A percentile compares a stretch with the other conserved stretches of the same genome.
These are phyloP conservation scores for Septoria petroselini DNA, from an alignment of 2,329 filamentous ascomycete genomes.

Conservation along the genomic window DNA sequence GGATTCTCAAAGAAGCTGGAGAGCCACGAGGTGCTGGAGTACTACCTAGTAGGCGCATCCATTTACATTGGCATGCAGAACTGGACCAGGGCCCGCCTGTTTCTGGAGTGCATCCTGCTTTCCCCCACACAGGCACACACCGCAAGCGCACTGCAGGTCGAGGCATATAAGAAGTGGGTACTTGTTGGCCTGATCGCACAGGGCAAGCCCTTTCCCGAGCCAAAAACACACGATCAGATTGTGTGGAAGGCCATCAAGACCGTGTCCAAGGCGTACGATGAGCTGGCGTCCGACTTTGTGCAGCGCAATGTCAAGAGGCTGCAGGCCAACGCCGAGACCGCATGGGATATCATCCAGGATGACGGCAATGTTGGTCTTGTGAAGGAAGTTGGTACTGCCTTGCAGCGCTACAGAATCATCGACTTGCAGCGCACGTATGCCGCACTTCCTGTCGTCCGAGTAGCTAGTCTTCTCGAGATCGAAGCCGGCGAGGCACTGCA, in stretches of 20 bases:
- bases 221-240: constrained; percentile 53
- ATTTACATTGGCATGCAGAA: constrained; percentile 47
- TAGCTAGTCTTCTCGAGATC: constrained; percentile 51
- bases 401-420: constrained; percentile 72
- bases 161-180: constrained; percentile 90
- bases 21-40: constrained; percentile 53
- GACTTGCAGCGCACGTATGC: constrained; percentile 71
- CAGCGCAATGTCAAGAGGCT: constrained; percentile 58
- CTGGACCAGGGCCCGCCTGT: constrained; percentile 45
- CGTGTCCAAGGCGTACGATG: constrained; percentile 67
- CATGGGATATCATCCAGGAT: constrained; percentile 56
- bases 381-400: constrained; percentile 64
- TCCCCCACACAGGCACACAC: constrained; percentile 63
- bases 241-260: constrained; percentile 57
- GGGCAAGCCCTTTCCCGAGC: constrained; percentile 58
- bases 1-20: constrained; percentile 57
- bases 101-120: constrained; percentile 55
- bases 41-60: constrained; percentile 51
- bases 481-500: constrained; percentile 51
- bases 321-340: constrained; percentile 61
- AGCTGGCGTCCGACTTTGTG: constrained; percentile 67
- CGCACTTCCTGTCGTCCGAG: constrained; percentile 56
- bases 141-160: constrained; percentile 72
- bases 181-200: constrained; percentile 69
- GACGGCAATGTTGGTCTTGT: constrained; percentile 68